phyloP scores from a whole-genome alignment of 306 rosid genomes.

The Quercus cerris region DNA sequence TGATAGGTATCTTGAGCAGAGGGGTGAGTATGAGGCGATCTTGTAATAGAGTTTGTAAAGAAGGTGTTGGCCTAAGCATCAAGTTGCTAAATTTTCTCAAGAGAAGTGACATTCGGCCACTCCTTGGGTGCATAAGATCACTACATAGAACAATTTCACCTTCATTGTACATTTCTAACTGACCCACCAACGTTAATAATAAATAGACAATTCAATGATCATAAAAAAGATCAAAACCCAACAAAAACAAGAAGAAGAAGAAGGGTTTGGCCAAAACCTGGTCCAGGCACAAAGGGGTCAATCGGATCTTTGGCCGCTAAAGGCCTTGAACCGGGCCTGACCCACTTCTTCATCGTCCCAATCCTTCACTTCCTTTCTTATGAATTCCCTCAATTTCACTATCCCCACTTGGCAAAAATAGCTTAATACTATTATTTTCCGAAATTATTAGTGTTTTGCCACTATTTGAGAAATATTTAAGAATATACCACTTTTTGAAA shows the following conservation, averaged over 20 bases:
- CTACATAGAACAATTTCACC: slow-evolving; percentile 52
- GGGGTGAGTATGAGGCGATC: slow-evolving; percentile 43
- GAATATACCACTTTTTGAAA: too few relatives aligned
- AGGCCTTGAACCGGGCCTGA: slow-evolving; percentile 75
- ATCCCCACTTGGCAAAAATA: background rate
- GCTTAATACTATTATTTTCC: too few relatives aligned
- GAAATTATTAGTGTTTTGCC: too few relatives aligned
- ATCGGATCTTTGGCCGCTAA: slow-evolving; percentile 82
- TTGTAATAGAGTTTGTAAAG: slow-evolving; percentile 37
- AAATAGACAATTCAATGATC: too few relatives aligned
- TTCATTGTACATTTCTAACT: slow-evolving; percentile 70
- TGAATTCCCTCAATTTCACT: slow-evolving; percentile 39
- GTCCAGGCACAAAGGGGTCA: slow-evolving; percentile 73
- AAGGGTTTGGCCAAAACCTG: slow-evolving; percentile 47
- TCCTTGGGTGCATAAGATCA: slow-evolving; percentile 56
- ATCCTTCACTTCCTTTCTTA: slow-evolving; percentile 47
- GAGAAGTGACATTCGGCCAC: slow-evolving; percentile 49
- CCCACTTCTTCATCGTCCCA: slow-evolving; percentile 67
- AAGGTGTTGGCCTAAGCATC: slow-evolving; percentile 23
- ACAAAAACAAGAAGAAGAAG: too few relatives aligned
- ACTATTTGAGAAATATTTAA: too few relatives aligned
- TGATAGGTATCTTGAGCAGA: slow-evolving; percentile 47
- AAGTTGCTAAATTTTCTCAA: slow-evolving; percentile 42
- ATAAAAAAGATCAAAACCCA: too few relatives aligned
- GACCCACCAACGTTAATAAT: slow-evolving; percentile 31